A percentile compares a stretch with the other conserved stretches of the same genome.
These are phyloP conservation scores for Lipomyces chichibuensis DNA, from an alignment of 805 yeast genomes.

Conservation along the genomic window DNA sequence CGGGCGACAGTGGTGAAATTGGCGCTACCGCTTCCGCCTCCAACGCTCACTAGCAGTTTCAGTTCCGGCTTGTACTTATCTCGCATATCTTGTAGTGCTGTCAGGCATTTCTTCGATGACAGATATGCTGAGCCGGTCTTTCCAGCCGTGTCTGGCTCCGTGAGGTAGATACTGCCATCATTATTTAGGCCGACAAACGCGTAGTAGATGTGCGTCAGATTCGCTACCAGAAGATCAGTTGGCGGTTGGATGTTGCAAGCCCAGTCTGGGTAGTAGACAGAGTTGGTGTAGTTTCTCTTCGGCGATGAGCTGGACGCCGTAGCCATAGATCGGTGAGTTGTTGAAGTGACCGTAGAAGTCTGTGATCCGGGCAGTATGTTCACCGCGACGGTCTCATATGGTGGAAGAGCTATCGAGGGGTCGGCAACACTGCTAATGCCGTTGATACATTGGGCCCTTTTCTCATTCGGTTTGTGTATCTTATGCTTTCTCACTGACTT, in stretches of 20 bases:
- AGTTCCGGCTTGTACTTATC: conserved; percentile 42
- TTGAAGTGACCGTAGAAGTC: neutral
- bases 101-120: conserved; percentile 14
- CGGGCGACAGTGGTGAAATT: conserved; percentile 53
- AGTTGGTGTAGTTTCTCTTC: conserved; percentile 14
- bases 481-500: neutral
- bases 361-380: neutral
- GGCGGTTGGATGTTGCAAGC: conserved; percentile 23
- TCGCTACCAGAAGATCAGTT: conserved; percentile 59
- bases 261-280: conserved; percentile 30
- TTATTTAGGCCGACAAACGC: conserved; percentile 69
- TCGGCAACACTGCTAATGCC: neutral
- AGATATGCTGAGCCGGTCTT: neutral
- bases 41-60: conserved; percentile 71
- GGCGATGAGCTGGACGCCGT: neutral
- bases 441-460: neutral
- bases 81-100: conserved; percentile 4
- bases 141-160: conserved; percentile 45
- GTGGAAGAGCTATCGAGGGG: neutral
- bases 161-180: conserved; percentile 54
- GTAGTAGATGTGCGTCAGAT: conserved; percentile 69
- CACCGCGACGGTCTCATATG: neutral
- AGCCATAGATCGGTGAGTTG: neutral
- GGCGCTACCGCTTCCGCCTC: conserved; percentile 67
- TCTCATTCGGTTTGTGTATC: neutral